Conservation (phyloP, 2,329 filamentous ascomycete species). For the Xenosphaeropsis pyriputrescens region DNA sequence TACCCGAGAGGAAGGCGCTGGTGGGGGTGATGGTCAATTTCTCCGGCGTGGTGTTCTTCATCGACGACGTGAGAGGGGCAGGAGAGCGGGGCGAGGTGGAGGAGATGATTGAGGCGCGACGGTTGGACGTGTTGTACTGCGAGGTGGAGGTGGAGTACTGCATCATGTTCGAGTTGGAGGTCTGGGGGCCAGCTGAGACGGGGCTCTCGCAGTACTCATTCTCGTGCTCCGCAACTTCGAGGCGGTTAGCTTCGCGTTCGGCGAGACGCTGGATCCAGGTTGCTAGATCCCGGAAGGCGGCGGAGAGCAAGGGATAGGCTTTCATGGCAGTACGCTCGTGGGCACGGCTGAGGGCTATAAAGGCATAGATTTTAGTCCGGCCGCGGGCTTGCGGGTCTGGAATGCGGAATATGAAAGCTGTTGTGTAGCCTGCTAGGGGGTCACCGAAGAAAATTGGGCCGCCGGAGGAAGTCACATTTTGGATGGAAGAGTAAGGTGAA, state of each 20-base stretch:
- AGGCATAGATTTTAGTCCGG: constrained; percentile 54
- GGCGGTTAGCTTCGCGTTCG: constrained; percentile 42
- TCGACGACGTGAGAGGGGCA: background rate
- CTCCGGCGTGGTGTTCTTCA: background rate
- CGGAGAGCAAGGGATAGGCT: constrained; percentile 45
- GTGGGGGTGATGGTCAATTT: constrained; percentile 5
- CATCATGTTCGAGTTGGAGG: background rate
- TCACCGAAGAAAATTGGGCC: constrained; percentile 58
- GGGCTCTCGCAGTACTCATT: background rate
- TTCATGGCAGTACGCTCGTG: constrained; percentile 52
- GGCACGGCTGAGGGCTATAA: constrained; percentile 50
- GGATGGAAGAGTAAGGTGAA: constrained; percentile 25
- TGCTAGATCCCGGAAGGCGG: constrained; percentile 48
- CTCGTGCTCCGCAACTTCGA: constrained; percentile 6
- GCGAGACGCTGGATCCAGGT: constrained; percentile 51
- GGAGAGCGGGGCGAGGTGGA: background rate
- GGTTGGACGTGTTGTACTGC: background rate
- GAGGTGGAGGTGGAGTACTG: background rate
- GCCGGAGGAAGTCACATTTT: constrained; percentile 32
- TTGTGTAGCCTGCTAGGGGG: constrained; percentile 49
- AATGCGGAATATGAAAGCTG: constrained; percentile 56
- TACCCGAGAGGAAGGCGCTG: constrained; percentile 13
- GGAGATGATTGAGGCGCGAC: constrained; percentile 3
- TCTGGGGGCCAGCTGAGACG: background rate
- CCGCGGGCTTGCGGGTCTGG: constrained; percentile 53